A percentile compares a stretch with the other conserved stretches of the same genome.
Conservation (phyloP, 2,329 filamentous ascomycete genomes). For the Fusarium sp. region DNA sequence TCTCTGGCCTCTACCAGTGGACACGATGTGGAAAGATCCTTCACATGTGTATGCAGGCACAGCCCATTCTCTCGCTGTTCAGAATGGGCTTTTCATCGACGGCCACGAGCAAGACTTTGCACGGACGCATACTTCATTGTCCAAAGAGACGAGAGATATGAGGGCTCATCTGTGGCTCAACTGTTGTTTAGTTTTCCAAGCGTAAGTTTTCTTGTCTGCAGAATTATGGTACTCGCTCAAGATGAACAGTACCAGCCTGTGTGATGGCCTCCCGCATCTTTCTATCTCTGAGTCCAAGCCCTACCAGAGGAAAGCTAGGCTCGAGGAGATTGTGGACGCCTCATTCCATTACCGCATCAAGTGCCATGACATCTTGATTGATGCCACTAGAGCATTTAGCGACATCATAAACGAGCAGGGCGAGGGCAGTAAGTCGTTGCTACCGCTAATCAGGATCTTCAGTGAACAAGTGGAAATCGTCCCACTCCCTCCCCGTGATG, state of each 20-base stretch:
- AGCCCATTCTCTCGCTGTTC: constrained; percentile 1
- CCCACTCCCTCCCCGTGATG: neutral
- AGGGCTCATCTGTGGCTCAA: neutral
- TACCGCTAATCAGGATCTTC: neutral
- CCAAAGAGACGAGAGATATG: neutral
- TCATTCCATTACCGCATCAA: neutral
- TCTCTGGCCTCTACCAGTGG: neutral
- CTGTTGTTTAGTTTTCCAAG: neutral
- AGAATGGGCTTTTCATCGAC: neutral
- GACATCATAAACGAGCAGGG: neutral
- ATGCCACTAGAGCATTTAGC: neutral
- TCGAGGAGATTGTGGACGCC: neutral
- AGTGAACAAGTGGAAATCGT: neutral
- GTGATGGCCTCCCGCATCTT: neutral
- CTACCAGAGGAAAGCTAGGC: neutral
- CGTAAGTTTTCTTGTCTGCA: neutral
- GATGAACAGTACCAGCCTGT: neutral
- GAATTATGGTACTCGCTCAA: neutral
- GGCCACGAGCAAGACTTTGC: constrained; percentile 1
- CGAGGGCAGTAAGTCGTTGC: neutral
- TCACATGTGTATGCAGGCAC: neutral
- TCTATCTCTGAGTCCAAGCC: neutral
- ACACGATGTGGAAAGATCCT: constrained; percentile 6
- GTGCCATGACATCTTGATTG: neutral
- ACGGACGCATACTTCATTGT: neutral